Base-by-base conservation (phyloP, 2,329 filamentous ascomycete genomes). In the Metarhizium anisopliae region DNA sequence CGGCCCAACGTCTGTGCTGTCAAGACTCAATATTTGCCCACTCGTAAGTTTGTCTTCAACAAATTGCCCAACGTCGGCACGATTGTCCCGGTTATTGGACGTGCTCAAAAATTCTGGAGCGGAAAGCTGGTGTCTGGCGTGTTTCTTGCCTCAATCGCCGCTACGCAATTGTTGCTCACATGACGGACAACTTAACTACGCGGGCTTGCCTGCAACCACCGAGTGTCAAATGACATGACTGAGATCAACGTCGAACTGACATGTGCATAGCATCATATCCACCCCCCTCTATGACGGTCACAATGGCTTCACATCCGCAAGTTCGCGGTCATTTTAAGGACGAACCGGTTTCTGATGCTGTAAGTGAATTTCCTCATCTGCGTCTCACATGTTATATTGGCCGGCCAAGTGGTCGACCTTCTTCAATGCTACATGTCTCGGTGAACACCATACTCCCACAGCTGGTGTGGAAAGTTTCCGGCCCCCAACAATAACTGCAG, bases 251-350 rank as follows among this genome's bases (percentile, higher is more conserved):
- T 4, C 25, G 25, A 18, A 29, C 45, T 49, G 25, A 49, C 45
- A 29, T 43, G 5, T 3, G 2, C 32, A 10, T 14, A 52, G 43
- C 16, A 45, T 43, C 51, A 52, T 16, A 8, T 13, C 35, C 16
- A 25, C n/a, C 38, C 53, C 51, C 45, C 35, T 56, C 54, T 18
- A 59, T 59, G 59, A 61, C 59, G 13, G 59, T 59, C 42, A 38
- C 59, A 30, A 61, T 61, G 59, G 43, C 59, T 38, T 56, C 59
- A n/a, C 58, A 61, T 51, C 58, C 58, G 54, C 59, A 60, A 45
- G 57, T 56, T 52, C 59, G 59, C 56, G 55, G 59, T 14, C 56
- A 61, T 16, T 60, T 60, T 54, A 61, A 61, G 36, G 59, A 60
- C 8, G 59, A 61, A 38, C 18, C 55, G 11, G 54, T 55, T 10